Evolutionary conservation across 73 alveolate species (phyloP).

Genomic region (Stentor coeruleus): DNA sequence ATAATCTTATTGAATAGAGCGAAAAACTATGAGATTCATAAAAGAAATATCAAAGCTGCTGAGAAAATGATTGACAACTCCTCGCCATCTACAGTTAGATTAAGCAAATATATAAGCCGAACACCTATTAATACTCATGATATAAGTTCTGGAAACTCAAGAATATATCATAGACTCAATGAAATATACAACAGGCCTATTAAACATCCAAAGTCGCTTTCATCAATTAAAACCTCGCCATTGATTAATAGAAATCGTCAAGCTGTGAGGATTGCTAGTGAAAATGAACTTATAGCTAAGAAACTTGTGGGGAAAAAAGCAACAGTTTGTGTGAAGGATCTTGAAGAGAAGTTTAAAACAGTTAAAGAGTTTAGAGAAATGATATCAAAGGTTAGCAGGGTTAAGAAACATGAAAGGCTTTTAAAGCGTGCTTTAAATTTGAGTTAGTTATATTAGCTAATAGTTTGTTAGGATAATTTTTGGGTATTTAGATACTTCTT

Average conservation of each 20-base stretch:
- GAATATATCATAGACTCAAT: neutral
- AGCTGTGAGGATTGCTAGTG: neutral
- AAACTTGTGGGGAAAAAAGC: neutral
- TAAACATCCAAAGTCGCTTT: neutral
- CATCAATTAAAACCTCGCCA: neutral
- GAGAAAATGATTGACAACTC: neutral
- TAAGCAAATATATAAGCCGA: neutral
- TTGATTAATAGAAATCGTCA: neutral
- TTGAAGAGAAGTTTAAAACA: neutral
- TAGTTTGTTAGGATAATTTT: no score
- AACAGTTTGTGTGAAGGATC: neutral
- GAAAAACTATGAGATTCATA: neutral
- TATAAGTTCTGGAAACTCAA: neutral
- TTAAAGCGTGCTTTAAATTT: no score
- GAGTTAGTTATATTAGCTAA: no score
- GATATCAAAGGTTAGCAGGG: neutral
- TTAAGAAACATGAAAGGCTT: no score
- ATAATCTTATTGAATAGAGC: neutral
- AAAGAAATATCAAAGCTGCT: neutral
- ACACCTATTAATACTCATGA: neutral
- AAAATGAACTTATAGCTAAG: neutral
- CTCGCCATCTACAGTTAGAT: neutral
- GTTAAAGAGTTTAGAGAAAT: neutral
- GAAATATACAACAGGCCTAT: neutral
- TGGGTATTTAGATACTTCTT: no score